Evolutionary conservation across 768 basidiomycete genomes (phyloP).

Genomic region (Kondoa subrosea): DNA sequence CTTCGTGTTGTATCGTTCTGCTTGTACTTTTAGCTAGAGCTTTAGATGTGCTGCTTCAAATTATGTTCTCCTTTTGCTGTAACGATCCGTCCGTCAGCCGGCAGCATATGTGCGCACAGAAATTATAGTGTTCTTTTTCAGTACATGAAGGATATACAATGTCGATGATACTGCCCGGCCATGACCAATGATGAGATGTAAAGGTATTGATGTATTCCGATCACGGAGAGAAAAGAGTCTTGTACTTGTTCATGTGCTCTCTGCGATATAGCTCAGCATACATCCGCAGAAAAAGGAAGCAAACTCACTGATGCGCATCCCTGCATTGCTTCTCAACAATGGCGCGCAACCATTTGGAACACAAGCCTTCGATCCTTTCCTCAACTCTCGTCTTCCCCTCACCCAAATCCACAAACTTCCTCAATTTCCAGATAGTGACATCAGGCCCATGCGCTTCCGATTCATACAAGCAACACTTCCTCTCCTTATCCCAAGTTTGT

Average conservation of each 20-base stretch:
- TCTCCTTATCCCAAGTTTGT: not conserved
- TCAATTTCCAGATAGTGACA: slow-evolving; percentile 6
- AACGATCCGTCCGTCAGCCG: too few species aligned
- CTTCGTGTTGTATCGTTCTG: too few species aligned
- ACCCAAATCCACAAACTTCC: not conserved
- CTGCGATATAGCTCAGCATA: not conserved
- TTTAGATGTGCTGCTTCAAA: too few species aligned
- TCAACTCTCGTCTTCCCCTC: not conserved
- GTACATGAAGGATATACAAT: too few species aligned
- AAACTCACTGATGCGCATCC: not conserved
- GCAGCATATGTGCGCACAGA: too few species aligned
- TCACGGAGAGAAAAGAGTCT: not conserved
- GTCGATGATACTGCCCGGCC: too few species aligned
- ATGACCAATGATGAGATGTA: too few species aligned
- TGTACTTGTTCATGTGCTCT: not conserved
- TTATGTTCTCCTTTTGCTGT: too few species aligned
- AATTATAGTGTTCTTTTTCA: too few species aligned
- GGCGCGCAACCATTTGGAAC: not conserved
- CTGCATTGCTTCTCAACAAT: slow-evolving; percentile 1
- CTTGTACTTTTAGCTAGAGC: too few species aligned
- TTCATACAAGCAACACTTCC: slow-evolving; percentile 1
- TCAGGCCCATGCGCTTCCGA: slow-evolving; percentile 1
- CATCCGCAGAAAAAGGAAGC: not conserved
- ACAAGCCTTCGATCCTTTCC: slow-evolving; percentile 4
- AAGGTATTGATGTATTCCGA: too few species aligned